These are phyloP conservation scores for Penicillium crystallinum DNA, from an alignment of 495 filamentous ascomycete species.

Conservation along the genomic window DNA sequence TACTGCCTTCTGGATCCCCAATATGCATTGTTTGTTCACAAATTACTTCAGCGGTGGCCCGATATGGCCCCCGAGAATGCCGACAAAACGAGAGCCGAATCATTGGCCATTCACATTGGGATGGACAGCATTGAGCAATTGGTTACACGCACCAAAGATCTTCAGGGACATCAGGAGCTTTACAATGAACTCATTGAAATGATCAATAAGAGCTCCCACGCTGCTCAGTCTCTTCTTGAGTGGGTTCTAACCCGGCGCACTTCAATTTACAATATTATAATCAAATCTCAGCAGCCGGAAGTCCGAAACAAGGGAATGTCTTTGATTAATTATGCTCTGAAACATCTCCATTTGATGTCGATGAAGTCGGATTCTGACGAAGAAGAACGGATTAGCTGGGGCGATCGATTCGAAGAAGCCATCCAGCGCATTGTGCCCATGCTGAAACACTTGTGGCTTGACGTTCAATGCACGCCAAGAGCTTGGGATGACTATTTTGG, in stretches of 20 bases:
- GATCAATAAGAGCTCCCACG: conserved; percentile 37
- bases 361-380: conserved; percentile 26
- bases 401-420: conserved; percentile 28
- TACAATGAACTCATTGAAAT: conserved; percentile 48
- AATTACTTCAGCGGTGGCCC: conserved; percentile 49
- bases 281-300: conserved; percentile 55
- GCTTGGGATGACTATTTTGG: conserved; percentile 81
- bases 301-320: conserved; percentile 56
- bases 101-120: conserved; percentile 57
- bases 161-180: conserved; percentile 55
- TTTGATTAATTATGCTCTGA: conserved; percentile 49
- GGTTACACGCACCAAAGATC: conserved; percentile 67
- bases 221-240: conserved; percentile 44
- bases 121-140: conserved; percentile 76
- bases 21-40: conserved; percentile 62
- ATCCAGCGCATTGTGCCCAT: conserved; percentile 52
- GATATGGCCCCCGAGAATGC: conserved; percentile 39
- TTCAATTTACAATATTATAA: conserved; percentile 59
- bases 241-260: conserved; percentile 57
- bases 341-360: conserved; percentile 47
- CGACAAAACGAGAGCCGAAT: conserved; percentile 51
- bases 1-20: conserved; percentile 76
- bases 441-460: conserved; percentile 48
- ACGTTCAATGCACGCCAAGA: conserved; percentile 51
- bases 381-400: conserved; percentile 26